Conservation (phyloP, 2,329 filamentous ascomycete genomes). For the Beauveria australis region DNA sequence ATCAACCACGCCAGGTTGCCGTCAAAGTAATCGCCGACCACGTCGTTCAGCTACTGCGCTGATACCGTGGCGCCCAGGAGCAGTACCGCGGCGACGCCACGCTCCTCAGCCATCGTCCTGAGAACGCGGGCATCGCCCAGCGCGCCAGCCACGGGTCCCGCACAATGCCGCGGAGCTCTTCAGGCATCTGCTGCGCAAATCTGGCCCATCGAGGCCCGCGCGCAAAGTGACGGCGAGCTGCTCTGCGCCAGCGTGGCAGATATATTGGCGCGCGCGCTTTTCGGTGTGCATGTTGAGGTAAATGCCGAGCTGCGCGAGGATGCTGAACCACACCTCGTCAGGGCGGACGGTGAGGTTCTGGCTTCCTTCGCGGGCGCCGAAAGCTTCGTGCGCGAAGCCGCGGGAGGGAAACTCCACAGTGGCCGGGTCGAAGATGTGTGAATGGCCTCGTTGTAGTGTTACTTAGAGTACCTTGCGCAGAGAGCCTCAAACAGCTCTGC, state of each 20-base stretch:
- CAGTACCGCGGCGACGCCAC: constrained; percentile 30
- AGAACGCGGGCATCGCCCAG: constrained; percentile 43
- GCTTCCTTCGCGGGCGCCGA: constrained; percentile 31
- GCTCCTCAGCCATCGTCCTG: constrained; percentile 37
- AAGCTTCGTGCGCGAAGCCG: constrained; percentile 27
- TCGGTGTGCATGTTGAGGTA: constrained; percentile 34
- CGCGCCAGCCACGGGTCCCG: constrained; percentile 20
- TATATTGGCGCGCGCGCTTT: neutral
- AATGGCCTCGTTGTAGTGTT: neutral
- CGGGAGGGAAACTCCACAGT: constrained; percentile 16
- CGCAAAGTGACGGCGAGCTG: neutral
- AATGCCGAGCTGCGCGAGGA: constrained; percentile 35
- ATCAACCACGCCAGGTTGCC: neutral
- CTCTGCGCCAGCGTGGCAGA: neutral
- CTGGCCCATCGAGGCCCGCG: neutral
- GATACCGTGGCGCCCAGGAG: constrained; percentile 41
- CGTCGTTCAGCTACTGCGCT: constrained; percentile 15
- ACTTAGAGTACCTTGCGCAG: neutral
- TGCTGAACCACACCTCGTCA: constrained; percentile 43
- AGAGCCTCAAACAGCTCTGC: too few species aligned
- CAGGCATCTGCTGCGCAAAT: constrained; percentile 16
- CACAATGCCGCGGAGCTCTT: neutral
- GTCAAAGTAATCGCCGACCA: neutral
- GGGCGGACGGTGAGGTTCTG: constrained; percentile 37
- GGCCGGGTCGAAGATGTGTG: neutral